Evolutionary conservation across 2,329 filamentous ascomycete species (phyloP), one percentile per base, ranked within the genome.

Genomic region (Sphaceloma murrayae): DNA sequence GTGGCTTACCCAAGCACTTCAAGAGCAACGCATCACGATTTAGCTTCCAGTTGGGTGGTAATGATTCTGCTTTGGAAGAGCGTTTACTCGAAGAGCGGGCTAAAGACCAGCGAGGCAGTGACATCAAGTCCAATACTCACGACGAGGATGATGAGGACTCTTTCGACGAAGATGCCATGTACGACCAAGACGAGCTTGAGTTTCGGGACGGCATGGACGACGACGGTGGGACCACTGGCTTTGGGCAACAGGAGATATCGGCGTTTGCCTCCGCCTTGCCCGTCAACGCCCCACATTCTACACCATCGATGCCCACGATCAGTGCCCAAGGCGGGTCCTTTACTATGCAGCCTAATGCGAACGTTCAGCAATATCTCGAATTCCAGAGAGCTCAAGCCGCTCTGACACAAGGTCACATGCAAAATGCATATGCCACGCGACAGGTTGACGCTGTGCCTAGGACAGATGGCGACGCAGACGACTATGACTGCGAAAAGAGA

Each of bases 41-140:
- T 57, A 88, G 83, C 54, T 89, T 89, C 55, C 83, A 88, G 55
- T 84, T 87, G 69, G 74, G 79, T 11, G 80, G 80, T 4, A 76
- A 76, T 4, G 81, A 81, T 10, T 77, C 75, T 4, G 67, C 71
- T 3, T 66, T 68, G 0, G 75, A 81, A 54, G 77, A 81, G 59
- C 81, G 78, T 59, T 59, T 82, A 27, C 65, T 87, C 30, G 85
- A 86, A 58, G 84, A 85, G 53, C 74, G 78, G 36, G 82, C 86
- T 58, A 80, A 62, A 11, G 74, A 82, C 51, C 75, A 77, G 44
- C 75, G 39, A 34, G n/a, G 22, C 14, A 5, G 19, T 16, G 11
- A 32, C 18, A 11, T 29, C 17, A 29, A 39, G 36, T 9, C 21
- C 13, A 31, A 47, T 4, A 31, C 32, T 19, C 26, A 29, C n/a